Evolutionary conservation across 352 stramenopile genomes (phyloP), one percentile per base, ranked within the genome.

Genomic region (Pythium grandisporangium): DNA sequence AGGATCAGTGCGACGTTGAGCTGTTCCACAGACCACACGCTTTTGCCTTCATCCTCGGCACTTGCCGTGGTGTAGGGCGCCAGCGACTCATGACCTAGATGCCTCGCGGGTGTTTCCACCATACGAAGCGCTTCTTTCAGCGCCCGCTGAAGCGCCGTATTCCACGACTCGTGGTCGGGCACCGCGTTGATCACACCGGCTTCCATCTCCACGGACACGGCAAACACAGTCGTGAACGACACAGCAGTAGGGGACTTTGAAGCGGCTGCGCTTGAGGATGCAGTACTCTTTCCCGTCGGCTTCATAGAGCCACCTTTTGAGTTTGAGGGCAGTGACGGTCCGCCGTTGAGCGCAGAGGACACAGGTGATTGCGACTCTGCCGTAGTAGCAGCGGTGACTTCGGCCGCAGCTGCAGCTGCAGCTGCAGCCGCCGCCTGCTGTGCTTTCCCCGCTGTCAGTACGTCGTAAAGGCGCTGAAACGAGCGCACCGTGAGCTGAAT

Each of bases 41-140:
- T 78, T 48, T 90, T 91, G 20, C 66, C 75, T 48, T 95, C 82
- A 27, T 94, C 82, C 53, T 91, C 78, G 0, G 76, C 72, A 26
- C 75, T 92, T 4, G 77, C 73, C 1, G 70, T 85, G 4, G 79
- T 92, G 42, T 93, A 93, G 6, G 75, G 64, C 0, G 72, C 63
- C 4, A 95, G 55, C 2, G 70, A 76, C 23, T 88, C 69, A 40
- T 94, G 80, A 0, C 75, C 78, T 3, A 95, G 62, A 25, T 97
- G 70, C 7, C 84, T 51, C 8, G 82, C 81, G 4, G 85, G 84
- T 0, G 86, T 94, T 44, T 93, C 83, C 6, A 96, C 77, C 53
- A 97, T 84, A 2, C 70, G 70, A 4, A 97, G 41, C 5, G 75
- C 77, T 48, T 96, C 77, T 45, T 90, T 90, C 11, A 97, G 58